phyloP scores from a whole-genome alignment of 23 red algal species.

The Chondrus crispus region DNA sequence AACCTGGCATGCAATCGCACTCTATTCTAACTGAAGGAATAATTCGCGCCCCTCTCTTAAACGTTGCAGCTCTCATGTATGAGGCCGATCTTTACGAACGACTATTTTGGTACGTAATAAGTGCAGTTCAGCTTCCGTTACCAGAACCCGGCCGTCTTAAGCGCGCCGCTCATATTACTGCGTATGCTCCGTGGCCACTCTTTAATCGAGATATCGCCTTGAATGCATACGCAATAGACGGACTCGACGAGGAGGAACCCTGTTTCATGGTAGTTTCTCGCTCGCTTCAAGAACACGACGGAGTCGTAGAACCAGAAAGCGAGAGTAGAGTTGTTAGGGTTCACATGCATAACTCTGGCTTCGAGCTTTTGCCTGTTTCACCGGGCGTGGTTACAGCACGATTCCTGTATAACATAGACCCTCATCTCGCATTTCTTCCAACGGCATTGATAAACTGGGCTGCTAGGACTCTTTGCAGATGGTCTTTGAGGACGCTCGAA shows the following conservation, averaged over 20 bases:
- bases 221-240: slow-evolving; percentile 67
- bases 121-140: slow-evolving; percentile 25
- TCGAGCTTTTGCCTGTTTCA: slow-evolving; percentile 49
- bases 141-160: background rate
- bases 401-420: slow-evolving; percentile 64
- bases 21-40: slow-evolving; percentile 54
- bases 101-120: slow-evolving; percentile 72
- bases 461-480: slow-evolving; percentile 50
- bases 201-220: slow-evolving; percentile 49
- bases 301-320: background rate
- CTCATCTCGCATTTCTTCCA: slow-evolving; percentile 53
- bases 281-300: slow-evolving; percentile 15
- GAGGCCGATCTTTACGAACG: slow-evolving; percentile 65
- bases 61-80: slow-evolving; percentile 62
- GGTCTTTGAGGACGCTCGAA: slow-evolving; percentile 48
- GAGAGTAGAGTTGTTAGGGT: slow-evolving; percentile 3
- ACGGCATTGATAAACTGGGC: slow-evolving; percentile 73
- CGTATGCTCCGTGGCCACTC: slow-evolving; percentile 65
- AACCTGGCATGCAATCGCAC: slow-evolving; percentile 17
- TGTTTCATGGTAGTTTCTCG: slow-evolving; percentile 10
- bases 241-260: slow-evolving; percentile 46
- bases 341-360: slow-evolving; percentile 34
- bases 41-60: slow-evolving; percentile 38
- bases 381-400: slow-evolving; percentile 39
- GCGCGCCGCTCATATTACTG: slow-evolving; percentile 35